Conservation (phyloP, 2,329 filamentous ascomycete species). For the Harringtonia aguacate region DNA sequence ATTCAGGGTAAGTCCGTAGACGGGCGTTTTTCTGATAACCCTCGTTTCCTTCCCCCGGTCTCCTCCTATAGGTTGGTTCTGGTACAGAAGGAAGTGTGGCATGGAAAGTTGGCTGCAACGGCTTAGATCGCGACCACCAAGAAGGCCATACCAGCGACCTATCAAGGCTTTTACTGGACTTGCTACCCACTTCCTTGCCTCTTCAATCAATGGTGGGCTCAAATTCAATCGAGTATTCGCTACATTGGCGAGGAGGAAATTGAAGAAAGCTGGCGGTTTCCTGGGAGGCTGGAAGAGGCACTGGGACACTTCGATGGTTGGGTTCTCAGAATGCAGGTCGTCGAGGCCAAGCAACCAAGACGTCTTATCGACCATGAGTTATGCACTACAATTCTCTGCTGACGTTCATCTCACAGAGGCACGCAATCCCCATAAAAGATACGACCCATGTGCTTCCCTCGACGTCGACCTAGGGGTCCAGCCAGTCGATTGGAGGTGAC, state of each 20-base stretch:
- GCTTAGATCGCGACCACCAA: no score
- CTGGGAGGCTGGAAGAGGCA: conserved; percentile 30
- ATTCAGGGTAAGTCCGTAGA: no score
- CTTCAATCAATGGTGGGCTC: no score
- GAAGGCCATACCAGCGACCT: no score
- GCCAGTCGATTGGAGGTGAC: conserved; percentile 28
- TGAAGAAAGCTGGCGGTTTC: conserved; percentile 34
- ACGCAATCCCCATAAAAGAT: conserved; percentile 26
- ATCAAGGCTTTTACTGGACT: no score
- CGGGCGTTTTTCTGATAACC: no score
- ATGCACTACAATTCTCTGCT: conserved; percentile 18
- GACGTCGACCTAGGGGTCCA: conserved; percentile 26
- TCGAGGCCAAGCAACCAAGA: conserved; percentile 19
- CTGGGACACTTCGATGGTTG: conserved; percentile 28
- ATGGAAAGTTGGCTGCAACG: no score
- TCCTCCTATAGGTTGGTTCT: no score
- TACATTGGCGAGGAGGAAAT: conserved; percentile 32
- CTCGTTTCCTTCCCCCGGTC: no score
- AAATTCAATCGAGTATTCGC: no score
- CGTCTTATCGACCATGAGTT: conserved; percentile 26
- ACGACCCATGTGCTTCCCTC: conserved; percentile 29
- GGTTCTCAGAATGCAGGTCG: conserved; percentile 28
- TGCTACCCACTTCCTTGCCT: no score
- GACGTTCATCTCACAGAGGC: conserved; percentile 21
- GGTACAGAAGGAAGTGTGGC: no score